Evolutionary conservation across 192 early-diverging fungal species (phyloP).

Genomic region (Cetraspora pellucida): DNA sequence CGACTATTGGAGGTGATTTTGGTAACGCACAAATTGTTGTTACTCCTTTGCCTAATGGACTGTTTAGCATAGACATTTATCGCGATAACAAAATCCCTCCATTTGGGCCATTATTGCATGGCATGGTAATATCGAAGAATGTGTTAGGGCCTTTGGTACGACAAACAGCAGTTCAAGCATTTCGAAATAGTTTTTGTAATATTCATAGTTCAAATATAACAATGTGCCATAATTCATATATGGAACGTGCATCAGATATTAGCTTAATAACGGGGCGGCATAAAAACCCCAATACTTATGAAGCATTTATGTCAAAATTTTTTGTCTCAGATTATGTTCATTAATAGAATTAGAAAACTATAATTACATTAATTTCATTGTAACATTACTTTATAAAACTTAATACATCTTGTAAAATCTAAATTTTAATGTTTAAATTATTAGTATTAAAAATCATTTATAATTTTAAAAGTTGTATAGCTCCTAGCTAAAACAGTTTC

Average conservation of each 20-base stretch:
- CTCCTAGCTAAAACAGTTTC: too few species aligned
- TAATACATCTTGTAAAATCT: too few species aligned
- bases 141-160: constrained; percentile 78
- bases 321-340: background rate
- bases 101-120: constrained; percentile 87
- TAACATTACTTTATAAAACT: too few species aligned
- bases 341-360: background rate
- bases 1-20: constrained; percentile 97
- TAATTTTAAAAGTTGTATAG: too few species aligned
- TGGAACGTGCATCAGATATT: constrained; percentile 61
- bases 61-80: constrained; percentile 58
- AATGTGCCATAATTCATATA: constrained; percentile 60
- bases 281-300: constrained; percentile 44
- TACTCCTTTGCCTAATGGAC: constrained; percentile 72
- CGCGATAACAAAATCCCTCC: constrained; percentile 61
- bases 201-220: constrained; percentile 35
- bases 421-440: too few species aligned
- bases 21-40: constrained; percentile 95
- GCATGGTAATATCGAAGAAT: constrained; percentile 75
- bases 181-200: constrained; percentile 45
- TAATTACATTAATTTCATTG: too few species aligned
- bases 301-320: constrained; percentile 33
- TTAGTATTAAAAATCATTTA: too few species aligned
- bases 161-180: constrained; percentile 80
- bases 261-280: constrained; percentile 58